phyloP scores from a whole-genome alignment of 805 yeast genomes.

The Metschnikowia lachancei region DNA sequence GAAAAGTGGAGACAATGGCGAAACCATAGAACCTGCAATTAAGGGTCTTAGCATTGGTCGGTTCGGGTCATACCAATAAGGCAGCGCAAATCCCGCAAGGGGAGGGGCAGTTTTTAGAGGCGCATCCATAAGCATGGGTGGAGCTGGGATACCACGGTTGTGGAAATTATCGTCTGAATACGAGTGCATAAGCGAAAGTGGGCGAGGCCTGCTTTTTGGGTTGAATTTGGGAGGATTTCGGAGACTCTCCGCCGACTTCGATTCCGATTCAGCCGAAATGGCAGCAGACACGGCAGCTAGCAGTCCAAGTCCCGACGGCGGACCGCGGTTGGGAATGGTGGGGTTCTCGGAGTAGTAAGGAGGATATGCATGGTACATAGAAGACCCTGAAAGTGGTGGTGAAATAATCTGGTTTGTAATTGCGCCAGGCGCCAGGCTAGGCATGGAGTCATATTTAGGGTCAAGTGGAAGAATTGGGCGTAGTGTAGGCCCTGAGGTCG shows the following conservation, averaged over 20 bases:
- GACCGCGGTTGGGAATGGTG: not conserved
- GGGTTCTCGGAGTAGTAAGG: conserved; percentile 2
- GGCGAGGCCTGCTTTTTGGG: conserved; percentile 41
- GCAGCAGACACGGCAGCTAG: not conserved
- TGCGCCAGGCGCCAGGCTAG: not conserved
- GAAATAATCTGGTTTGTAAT: conserved; percentile 1
- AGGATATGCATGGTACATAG: not conserved
- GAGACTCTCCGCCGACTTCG: conserved; percentile 7
- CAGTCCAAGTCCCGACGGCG: not conserved
- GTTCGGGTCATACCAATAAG: conserved; percentile 18
- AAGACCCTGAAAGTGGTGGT: conserved; percentile 9
- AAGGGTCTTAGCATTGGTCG: conserved; percentile 10
- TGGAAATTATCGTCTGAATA: conserved; percentile 21
- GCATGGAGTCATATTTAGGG: not conserved
- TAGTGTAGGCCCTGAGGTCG: not conserved
- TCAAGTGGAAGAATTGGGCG: not conserved
- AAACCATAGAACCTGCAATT: conserved; percentile 24
- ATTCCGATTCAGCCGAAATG: not conserved
- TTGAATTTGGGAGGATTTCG: conserved; percentile 27
- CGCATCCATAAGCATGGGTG: conserved; percentile 10
- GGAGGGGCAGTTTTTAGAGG: conserved; percentile 28
- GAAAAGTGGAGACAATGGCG: conserved; percentile 41
- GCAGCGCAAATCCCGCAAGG: conserved; percentile 16
- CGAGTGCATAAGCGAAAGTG: conserved; percentile 36
- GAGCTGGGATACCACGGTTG: conserved; percentile 5